These are phyloP conservation scores for Rehmannia glutinosa DNA, from an alignment of 257 asterid genomes.

Conservation along the genomic window DNA sequence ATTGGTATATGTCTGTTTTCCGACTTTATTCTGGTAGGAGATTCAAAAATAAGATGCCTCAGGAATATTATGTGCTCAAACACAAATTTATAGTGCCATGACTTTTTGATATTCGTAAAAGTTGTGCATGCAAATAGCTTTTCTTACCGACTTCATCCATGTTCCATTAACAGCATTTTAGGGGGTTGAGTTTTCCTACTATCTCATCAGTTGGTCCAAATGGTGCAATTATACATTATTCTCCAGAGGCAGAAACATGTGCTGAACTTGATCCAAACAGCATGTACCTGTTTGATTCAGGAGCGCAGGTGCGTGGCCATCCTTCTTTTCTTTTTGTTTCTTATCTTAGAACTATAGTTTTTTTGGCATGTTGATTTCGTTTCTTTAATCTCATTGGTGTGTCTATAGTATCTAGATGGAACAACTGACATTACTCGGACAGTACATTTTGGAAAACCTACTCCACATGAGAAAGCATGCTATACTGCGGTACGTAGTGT, in stretches of 20 bases:
- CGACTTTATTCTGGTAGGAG: not conserved
- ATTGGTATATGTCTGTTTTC: slow-evolving; percentile 7
- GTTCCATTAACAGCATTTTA: slow-evolving; percentile 58
- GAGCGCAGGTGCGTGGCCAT: slow-evolving; percentile 74
- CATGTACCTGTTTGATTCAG: slow-evolving; percentile 90
- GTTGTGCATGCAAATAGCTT: slow-evolving; percentile 1
- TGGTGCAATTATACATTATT: slow-evolving; percentile 88
- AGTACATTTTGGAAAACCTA: slow-evolving; percentile 90
- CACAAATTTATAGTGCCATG: not conserved
- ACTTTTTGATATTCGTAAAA: not conserved
- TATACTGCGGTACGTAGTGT: slow-evolving; percentile 76
- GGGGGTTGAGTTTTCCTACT: slow-evolving; percentile 93
- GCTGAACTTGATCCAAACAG: slow-evolving; percentile 82
- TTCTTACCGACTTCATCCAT: slow-evolving; percentile 7
- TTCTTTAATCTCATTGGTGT: slow-evolving; percentile 17
- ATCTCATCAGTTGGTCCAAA: slow-evolving; percentile 96
- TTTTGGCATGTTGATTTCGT: slow-evolving; percentile 21
- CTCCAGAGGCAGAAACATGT: slow-evolving; percentile 71
- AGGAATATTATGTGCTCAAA: not conserved
- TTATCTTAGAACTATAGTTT: slow-evolving; percentile 7
- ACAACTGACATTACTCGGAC: slow-evolving; percentile 98
- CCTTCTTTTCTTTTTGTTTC: not conserved
- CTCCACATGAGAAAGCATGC: slow-evolving; percentile 92
- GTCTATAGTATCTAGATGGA: slow-evolving; percentile 84
- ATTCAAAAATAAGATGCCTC: not conserved